These are phyloP conservation scores for Scleromitrula shiraiana DNA, from an alignment of 2,329 filamentous ascomycete species.

Conservation along the genomic window DNA sequence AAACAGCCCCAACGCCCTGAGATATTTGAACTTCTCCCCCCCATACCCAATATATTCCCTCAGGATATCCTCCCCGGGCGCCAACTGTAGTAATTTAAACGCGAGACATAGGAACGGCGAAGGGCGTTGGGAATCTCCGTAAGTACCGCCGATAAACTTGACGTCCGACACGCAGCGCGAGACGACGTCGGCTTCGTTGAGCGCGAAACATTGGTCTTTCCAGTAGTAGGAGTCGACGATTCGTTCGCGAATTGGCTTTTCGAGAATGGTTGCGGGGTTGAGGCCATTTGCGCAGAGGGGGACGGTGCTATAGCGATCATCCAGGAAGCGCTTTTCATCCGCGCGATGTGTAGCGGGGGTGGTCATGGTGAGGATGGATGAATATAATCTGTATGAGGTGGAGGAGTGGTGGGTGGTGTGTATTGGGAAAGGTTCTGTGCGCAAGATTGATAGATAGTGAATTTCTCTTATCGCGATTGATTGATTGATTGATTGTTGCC, in stretches of 20 bases:
- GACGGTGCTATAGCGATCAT: conserved; percentile 77
- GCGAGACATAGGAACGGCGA: conserved; percentile 89
- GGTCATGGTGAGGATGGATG: conserved; percentile 25
- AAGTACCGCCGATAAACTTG: conserved; percentile 78
- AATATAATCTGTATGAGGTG: background rate
- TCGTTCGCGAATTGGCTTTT: conserved; percentile 90
- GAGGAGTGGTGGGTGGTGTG: background rate
- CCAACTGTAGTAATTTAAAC: conserved; percentile 88
- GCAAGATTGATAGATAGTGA: background rate
- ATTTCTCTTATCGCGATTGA: conserved; percentile 1
- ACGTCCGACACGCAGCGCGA: conserved; percentile 83
- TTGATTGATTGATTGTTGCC: conserved; percentile 7
- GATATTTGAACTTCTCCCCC: conserved; percentile 74
- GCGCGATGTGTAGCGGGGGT: conserved; percentile 69
- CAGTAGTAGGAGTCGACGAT: conserved; percentile 95
- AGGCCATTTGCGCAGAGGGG: conserved; percentile 75
- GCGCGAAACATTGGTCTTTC: conserved; percentile 96
- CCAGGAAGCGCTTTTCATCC: conserved; percentile 75
- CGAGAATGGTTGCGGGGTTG: conserved; percentile 92
- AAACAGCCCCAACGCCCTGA: conserved; percentile 82
- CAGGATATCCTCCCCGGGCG: conserved; percentile 70
- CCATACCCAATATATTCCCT: conserved; percentile 71
- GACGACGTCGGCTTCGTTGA: conserved; percentile 77
- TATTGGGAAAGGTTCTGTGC: too few relatives aligned
- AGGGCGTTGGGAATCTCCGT: conserved; percentile 75